A percentile compares a stretch with the other conserved stretches of the same genome.
Evolutionary conservation across 768 basidiomycete genomes (phyloP).

Genomic region (Grammothele lineata): DNA sequence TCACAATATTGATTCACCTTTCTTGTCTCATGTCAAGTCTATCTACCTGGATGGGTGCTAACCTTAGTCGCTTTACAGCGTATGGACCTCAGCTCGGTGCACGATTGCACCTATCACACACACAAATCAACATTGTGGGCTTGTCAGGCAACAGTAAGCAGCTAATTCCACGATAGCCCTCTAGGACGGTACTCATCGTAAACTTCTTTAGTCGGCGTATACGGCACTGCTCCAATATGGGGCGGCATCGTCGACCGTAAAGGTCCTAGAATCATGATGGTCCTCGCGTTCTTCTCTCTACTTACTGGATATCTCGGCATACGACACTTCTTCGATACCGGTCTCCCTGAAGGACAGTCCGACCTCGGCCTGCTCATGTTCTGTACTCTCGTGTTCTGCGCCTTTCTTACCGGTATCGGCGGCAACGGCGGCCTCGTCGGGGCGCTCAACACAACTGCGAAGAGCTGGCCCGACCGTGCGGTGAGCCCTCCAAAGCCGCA

Average conservation of each 20-base stretch:
- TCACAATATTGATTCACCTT: too few species aligned
- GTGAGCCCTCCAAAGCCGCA: too few species aligned
- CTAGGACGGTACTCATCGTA: neutral
- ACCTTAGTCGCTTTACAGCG: conserved; percentile 36
- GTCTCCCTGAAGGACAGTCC: conserved; percentile 24
- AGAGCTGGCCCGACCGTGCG: conserved; percentile 68
- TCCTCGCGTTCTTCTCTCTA: conserved; percentile 53
- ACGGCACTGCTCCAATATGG: conserved; percentile 71
- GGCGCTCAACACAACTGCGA: conserved; percentile 80
- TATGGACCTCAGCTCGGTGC: conserved; percentile 85
- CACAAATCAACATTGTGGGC: conserved; percentile 77
- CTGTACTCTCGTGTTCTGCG: conserved; percentile 51
- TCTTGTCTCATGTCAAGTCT: too few species aligned
- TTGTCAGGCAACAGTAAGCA: conserved; percentile 67
- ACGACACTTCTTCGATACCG: conserved; percentile 57
- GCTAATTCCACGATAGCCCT: neutral
- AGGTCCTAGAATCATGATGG: conserved; percentile 68
- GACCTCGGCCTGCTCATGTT: conserved; percentile 40
- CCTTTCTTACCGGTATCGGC: conserved; percentile 73
- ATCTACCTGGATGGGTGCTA: neutral
- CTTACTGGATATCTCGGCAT: conserved; percentile 76
- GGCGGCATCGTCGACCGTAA: conserved; percentile 72
- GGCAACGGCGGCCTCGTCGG: conserved; percentile 67
- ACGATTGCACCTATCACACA: conserved; percentile 72
- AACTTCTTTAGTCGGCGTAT: conserved; percentile 59